phyloP scores from a whole-genome alignment of 2,329 filamentous ascomycete genomes.

The Microascus cirrosus region DNA sequence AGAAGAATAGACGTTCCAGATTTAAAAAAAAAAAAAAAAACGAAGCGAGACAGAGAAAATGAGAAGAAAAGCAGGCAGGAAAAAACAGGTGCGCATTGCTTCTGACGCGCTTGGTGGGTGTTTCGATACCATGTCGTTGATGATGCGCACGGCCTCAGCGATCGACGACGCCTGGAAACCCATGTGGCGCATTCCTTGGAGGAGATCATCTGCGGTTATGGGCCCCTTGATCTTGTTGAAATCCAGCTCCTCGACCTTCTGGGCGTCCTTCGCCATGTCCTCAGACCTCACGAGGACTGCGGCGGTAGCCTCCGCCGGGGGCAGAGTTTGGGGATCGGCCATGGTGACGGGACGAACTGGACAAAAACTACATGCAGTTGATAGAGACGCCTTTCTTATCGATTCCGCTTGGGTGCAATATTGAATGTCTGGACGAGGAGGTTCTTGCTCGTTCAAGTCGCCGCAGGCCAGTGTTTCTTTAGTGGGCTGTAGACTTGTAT shows the following conservation, averaged over 20 bases:
- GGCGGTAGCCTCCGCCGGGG: slow-evolving; percentile 56
- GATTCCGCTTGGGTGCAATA: no score
- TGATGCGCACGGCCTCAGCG: slow-evolving; percentile 78
- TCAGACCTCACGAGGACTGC: slow-evolving; percentile 80
- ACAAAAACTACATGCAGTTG: background rate
- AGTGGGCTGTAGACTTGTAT: no score
- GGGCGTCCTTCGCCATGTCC: slow-evolving; percentile 66
- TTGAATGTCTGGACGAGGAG: no score
- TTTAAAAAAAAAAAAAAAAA: no score
- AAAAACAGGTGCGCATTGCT: background rate
- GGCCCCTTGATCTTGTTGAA: slow-evolving; percentile 72
- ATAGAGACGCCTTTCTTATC: background rate
- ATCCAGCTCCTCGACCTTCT: slow-evolving; percentile 80
- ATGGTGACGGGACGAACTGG: slow-evolving; percentile 1
- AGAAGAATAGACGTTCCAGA: background rate
- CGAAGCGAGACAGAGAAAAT: background rate
- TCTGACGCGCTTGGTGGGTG: background rate
- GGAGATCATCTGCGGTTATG: slow-evolving; percentile 77
- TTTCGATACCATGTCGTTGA: slow-evolving; percentile 82
- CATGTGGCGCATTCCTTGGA: slow-evolving; percentile 74
- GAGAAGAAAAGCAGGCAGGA: background rate
- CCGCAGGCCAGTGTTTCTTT: no score
- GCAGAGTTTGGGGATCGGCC: slow-evolving; percentile 17
- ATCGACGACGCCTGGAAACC: slow-evolving; percentile 64
- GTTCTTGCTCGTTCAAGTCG: no score